Evolutionary conservation across 2,329 filamentous ascomycete species (phyloP), one percentile per base, ranked within the genome.

Genomic region (Rasamsonia emersonii): DNA sequence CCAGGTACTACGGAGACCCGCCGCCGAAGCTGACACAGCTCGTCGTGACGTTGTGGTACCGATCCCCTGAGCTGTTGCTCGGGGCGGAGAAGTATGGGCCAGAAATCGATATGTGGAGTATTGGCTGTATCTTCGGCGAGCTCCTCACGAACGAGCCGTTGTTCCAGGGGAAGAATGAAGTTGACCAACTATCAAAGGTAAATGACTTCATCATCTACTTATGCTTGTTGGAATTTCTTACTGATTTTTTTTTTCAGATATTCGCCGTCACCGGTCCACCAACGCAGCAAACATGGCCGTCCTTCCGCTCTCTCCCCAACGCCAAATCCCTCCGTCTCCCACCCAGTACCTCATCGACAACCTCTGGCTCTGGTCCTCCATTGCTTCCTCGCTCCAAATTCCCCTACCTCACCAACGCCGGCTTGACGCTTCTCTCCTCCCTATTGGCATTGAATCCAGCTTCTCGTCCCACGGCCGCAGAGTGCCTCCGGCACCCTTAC

Each of bases 11-110:
- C 35, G 82, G 82, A 30, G 77, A 85, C 45, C 86, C 89, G 3
- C 69, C 78, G 1, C 72, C 78, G 1, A 81, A 82, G 41, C 71
- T 96, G 38, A 96, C 91, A 2, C 82, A 89, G 53, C 75, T 96
- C 28, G 91, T 98, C 40, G 89, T 96, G 11, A 98, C 91, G 5
- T 73, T 98, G 5, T 98, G 91, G 91, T 98, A 98, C 58, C 83
- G 91, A 35, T 74, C 84, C 1, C 91, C 91, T 0, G 91, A 96
- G 60, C 73, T 96, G 8, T 72, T 98, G 2, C 76, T 96, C 3
- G 91, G 91, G 4, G 68, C 83, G 0, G 73, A 74, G 20, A 71
- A 70, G 10, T 98, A 98, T 62, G 79, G 73, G 37, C 64, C 71
- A 1, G 75, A 82, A 39, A 71, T 96, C 46, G 91, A 96, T 61